These are phyloP conservation scores for Avena eriantha DNA, from an alignment of 176 grass and related monocot species.

Conservation along the genomic window DNA sequence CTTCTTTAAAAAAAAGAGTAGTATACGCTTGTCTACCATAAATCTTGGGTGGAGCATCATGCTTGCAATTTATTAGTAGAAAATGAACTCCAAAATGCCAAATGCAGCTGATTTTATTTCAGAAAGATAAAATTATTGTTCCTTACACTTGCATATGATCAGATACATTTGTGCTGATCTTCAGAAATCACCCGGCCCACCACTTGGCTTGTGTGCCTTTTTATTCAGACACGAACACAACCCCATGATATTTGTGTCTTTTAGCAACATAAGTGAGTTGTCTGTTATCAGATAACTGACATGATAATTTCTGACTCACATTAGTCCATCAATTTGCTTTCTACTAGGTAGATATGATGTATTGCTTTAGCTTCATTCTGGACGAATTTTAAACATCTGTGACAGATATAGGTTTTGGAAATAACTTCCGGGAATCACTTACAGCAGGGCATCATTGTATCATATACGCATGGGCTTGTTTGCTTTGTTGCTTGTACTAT, in stretches of 20 bases:
- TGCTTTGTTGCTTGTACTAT: background rate
- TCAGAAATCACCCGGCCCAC: background rate
- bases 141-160: conserved; percentile 4
- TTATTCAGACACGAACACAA: background rate
- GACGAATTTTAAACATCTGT: background rate
- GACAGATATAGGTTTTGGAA: background rate
- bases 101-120: background rate
- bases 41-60: background rate
- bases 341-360: background rate
- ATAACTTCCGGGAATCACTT: background rate
- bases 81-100: background rate
- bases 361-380: background rate
- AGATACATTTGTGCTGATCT: background rate
- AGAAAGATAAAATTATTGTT: background rate
- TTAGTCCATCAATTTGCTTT: background rate
- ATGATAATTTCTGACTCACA: background rate
- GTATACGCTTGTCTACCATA: background rate
- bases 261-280: conserved; percentile 4
- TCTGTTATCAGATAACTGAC: background rate
- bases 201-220: background rate
- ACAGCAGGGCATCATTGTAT: background rate
- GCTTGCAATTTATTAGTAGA: background rate
- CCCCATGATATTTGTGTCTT: background rate
- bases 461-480: conserved; percentile 1
- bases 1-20: too few species aligned